These are phyloP conservation scores for Xerophyta viscosa DNA, from an alignment of 106 monocot genomes.

Conservation along the genomic window DNA sequence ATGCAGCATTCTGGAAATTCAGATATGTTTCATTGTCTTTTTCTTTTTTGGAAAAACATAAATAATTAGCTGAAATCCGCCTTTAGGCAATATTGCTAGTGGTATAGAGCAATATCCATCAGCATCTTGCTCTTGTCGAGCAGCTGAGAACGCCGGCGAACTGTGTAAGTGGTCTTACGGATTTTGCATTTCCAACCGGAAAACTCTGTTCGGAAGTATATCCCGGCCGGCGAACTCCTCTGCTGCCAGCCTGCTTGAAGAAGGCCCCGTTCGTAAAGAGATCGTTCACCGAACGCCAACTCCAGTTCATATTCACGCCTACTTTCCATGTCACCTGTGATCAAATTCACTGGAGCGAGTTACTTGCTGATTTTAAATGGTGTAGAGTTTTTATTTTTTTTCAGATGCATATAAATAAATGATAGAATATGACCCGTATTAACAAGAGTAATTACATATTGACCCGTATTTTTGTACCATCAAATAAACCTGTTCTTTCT, in stretches of 20 bases:
- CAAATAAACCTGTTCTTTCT: too few relatives aligned
- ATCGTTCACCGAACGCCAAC: conserved; percentile 29
- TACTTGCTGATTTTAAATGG: too few relatives aligned
- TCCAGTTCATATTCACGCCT: conserved; percentile 6
- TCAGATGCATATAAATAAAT: background rate
- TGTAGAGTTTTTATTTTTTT: background rate
- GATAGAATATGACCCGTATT: too few relatives aligned
- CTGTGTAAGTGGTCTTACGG: conserved; percentile 16
- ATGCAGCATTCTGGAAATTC: too few relatives aligned
- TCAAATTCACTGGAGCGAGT: background rate
- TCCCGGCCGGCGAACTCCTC: background rate
- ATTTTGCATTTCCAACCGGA: conserved; percentile 4
- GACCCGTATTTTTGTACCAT: too few relatives aligned
- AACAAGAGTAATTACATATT: too few relatives aligned
- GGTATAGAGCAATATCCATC: too few relatives aligned
- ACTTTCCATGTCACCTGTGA: conserved; percentile 23
- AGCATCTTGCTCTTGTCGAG: conserved; percentile 23
- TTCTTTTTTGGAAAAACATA: too few relatives aligned
- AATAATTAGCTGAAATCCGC: too few relatives aligned
- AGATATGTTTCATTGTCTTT: too few relatives aligned
- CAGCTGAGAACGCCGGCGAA: conserved; percentile 22
- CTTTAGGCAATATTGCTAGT: too few relatives aligned
- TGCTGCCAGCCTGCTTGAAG: conserved; percentile 25
- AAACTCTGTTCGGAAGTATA: conserved; percentile 23
- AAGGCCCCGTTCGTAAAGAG: conserved; percentile 21